These are phyloP conservation scores for Blastomyces parvus DNA, from an alignment of 2,329 filamentous ascomycete species.

Conservation along the genomic window DNA sequence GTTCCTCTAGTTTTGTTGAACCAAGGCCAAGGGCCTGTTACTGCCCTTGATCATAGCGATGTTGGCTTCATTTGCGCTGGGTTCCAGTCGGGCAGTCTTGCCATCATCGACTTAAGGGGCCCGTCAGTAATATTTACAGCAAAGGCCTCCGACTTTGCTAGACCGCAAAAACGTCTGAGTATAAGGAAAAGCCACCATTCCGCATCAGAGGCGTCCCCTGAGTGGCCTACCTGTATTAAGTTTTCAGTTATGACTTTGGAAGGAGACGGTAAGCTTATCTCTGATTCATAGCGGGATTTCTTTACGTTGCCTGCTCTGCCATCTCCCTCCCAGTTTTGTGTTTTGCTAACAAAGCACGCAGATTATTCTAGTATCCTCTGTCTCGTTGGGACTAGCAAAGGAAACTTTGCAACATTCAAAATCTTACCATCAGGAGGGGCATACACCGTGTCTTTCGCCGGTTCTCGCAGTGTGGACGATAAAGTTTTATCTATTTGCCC, in stretches of 20 bases:
- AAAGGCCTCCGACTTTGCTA: slow-evolving; percentile 62
- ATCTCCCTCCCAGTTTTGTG: background rate
- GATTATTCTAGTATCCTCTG: slow-evolving; percentile 89
- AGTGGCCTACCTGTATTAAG: slow-evolving; percentile 74
- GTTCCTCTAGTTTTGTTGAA: slow-evolving; percentile 73
- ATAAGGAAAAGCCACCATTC: slow-evolving; percentile 50
- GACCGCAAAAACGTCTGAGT: slow-evolving; percentile 64
- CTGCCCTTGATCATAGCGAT: slow-evolving; percentile 73
- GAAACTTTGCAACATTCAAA: slow-evolving; percentile 82
- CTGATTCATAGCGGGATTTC: background rate
- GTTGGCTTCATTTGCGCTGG: slow-evolving; percentile 85
- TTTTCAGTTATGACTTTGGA: slow-evolving; percentile 92
- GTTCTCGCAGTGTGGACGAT: slow-evolving; percentile 57
- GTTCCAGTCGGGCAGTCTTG: slow-evolving; percentile 71
- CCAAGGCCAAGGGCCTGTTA: slow-evolving; percentile 73
- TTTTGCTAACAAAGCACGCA: slow-evolving; percentile 24
- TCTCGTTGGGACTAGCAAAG: slow-evolving; percentile 79
- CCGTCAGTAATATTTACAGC: slow-evolving; percentile 73
- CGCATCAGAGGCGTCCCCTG: slow-evolving; percentile 43
- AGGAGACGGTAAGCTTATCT: slow-evolving; percentile 52
- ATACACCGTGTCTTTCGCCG: slow-evolving; percentile 64
- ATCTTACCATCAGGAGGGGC: slow-evolving; percentile 64
- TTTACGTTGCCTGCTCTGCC: background rate
- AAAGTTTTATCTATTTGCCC: slow-evolving; percentile 66
- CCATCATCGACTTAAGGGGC: slow-evolving; percentile 77